Evolutionary conservation across 202 grass and related monocot genomes (phyloP).

Genomic region (Panicum virgatum): DNA sequence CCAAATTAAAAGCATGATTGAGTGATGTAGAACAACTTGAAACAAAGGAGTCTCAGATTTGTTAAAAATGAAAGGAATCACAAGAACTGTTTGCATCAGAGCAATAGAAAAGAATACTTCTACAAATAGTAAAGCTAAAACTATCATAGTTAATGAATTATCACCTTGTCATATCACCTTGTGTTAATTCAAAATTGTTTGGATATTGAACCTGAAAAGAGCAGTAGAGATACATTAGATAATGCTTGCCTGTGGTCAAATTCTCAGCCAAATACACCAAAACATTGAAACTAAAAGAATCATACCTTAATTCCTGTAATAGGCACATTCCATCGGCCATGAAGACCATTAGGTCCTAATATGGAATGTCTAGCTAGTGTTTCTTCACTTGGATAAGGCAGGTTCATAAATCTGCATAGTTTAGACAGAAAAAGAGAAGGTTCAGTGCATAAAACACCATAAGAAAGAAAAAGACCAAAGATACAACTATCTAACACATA

Average conservation of each 20-base stretch:
- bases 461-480: conserved; percentile 1
- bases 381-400: conserved; percentile 91
- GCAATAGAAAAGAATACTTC: background rate
- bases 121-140: conserved; percentile 24
- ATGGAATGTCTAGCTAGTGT: conserved; percentile 97
- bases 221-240: conserved; percentile 40
- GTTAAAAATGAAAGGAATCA: background rate
- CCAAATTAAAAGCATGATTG: background rate
- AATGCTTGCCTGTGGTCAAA: conserved; percentile 6
- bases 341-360: conserved; percentile 94
- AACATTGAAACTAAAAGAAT: conserved; percentile 30
- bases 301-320: conserved; percentile 84
- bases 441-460: conserved; percentile 23
- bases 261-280: conserved; percentile 22
- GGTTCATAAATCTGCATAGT: conserved; percentile 67
- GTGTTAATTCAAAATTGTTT: conserved; percentile 73
- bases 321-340: conserved; percentile 64
- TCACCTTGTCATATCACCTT: conserved; percentile 75
- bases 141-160: conserved; percentile 15
- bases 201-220: conserved; percentile 95
- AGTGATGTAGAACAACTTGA: background rate
- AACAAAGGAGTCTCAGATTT: background rate
- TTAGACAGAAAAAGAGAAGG: conserved; percentile 22
- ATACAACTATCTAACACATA: conserved; percentile 23
- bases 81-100: background rate